Percentiles rank a stretch among this genome's conserved stretches.
phyloP scores from a whole-genome alignment of 2,329 filamentous ascomycete species.

The Torrubiella hemipterigena region DNA sequence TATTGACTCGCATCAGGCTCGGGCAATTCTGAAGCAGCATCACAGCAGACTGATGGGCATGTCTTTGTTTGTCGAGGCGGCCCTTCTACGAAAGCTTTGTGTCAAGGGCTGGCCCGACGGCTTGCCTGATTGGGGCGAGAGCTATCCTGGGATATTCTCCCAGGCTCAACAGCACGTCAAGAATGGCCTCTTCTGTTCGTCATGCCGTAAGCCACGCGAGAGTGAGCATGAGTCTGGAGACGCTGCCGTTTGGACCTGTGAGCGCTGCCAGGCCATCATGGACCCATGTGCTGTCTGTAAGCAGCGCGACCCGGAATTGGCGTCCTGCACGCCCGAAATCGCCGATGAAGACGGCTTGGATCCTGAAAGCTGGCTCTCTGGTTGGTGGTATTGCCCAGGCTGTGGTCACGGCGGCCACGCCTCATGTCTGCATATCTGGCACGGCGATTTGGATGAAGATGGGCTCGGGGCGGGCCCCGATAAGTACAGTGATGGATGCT shows the following conservation, averaged over 20 bases:
- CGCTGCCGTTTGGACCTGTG: conserved; percentile 43
- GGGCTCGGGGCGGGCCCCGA: conserved; percentile 10
- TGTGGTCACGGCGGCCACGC: conserved; percentile 53
- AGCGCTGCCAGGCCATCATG: conserved; percentile 40
- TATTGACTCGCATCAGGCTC: conserved; percentile 43
- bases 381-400: conserved; percentile 53
- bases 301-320: conserved; percentile 35
- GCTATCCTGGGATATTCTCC: conserved; percentile 41
- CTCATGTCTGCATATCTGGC: conserved; percentile 48
- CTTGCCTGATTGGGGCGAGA: conserved; percentile 39
- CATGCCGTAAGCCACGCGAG: conserved; percentile 44
- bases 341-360: conserved; percentile 13
- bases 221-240: conserved; percentile 31
- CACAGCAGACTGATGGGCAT: conserved; percentile 48
- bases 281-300: conserved; percentile 48
- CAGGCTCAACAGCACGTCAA: conserved; percentile 42
- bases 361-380: conserved; percentile 17
- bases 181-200: conserved; percentile 40
- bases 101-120: conserved; percentile 42
- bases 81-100: conserved; percentile 49
- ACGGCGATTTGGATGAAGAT: conserved; percentile 24
- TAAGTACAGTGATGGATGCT: conserved; percentile 42
- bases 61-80: conserved; percentile 47
- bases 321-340: conserved; percentile 24
- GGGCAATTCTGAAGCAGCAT: conserved; percentile 45